Evolutionary conservation across 192 early-diverging fungal species (phyloP), one percentile per base, ranked within the genome.

Genomic region (Rhizophlyctis rosea): DNA sequence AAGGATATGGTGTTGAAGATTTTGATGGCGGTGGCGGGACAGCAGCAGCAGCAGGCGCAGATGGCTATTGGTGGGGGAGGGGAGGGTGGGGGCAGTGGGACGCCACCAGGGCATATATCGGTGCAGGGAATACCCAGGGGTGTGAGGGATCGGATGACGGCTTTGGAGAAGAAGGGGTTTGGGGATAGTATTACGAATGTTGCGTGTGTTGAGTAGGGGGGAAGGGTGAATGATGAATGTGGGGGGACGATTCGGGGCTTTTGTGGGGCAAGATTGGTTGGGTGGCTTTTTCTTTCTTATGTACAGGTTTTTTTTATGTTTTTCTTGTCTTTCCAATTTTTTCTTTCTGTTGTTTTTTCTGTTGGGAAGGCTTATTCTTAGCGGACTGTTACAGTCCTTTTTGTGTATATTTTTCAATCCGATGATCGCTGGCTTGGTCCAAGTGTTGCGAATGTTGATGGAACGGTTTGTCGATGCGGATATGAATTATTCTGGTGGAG

Each of bases 1-100:
- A 81, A 80, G 51, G 86, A 89, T 47, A 74, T 84, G 62, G 52
- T 80, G 34, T 7, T 34, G 1, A 35, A 54, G 18, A 66, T 71
- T 13, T 54, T 79, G n/a, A 44, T 34, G 4, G 65, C 71, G 14
- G 50, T 73, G 7, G 39, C 39, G 39, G 39, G 39, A 7, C 7
- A 44, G 39, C 9, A 44, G 18, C 39, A 44, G 18, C 39, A 44
- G 9, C 7, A 18, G 7, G 39, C 7, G 39, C 9, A 18, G 39
- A 44, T 18, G 39, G 39, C 9, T 18, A 18, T 13, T 13, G 39
- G 39, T 44, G 18, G 7, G 39, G 39, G 39, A 44, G 9, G 39
- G 39, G 39, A 44, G 7, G 9, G 18, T 44, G 18, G 9, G 18
- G 39, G 18, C 18, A 7, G 39, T 44, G 39, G 39, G 39, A 44